Conservation (phyloP, 2,329 filamentous ascomycete genomes). For the Alternaria angustiovoidea region DNA sequence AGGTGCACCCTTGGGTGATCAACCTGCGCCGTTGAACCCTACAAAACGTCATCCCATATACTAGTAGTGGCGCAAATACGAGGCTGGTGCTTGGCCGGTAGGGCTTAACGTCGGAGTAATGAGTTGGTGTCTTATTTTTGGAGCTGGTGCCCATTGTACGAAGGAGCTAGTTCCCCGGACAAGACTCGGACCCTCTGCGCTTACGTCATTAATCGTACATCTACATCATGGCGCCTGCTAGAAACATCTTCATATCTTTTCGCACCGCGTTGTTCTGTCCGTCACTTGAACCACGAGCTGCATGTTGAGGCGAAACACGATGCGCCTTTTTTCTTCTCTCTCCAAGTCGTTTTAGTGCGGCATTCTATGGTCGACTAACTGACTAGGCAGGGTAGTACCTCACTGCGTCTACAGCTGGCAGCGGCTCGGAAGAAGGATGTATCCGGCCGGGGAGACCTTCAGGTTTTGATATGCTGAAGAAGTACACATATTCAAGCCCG, state of each 20-base stretch:
- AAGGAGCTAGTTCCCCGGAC: not conserved
- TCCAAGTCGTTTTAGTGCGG: not conserved
- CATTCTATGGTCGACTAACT: not conserved
- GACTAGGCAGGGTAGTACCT: not conserved
- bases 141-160: not conserved
- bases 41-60: not conserved
- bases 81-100: not conserved
- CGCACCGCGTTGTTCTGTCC: not conserved
- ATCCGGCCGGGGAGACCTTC: accelerated
- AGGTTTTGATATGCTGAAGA: no score
- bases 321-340: not conserved
- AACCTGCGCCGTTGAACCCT: not conserved
- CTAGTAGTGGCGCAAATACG: not conserved
- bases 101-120: not conserved
- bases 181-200: not conserved
- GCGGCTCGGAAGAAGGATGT: not conserved
- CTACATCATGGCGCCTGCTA: not conserved
- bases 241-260: not conserved
- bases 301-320: not conserved
- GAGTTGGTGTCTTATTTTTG: not conserved
- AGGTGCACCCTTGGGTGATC: not conserved
- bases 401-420: not conserved
- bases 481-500: no score
- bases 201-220: not conserved
- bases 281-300: not conserved